Conservation (phyloP, 1,139 yeast species). For the Suhomyces choctaworum region DNA sequence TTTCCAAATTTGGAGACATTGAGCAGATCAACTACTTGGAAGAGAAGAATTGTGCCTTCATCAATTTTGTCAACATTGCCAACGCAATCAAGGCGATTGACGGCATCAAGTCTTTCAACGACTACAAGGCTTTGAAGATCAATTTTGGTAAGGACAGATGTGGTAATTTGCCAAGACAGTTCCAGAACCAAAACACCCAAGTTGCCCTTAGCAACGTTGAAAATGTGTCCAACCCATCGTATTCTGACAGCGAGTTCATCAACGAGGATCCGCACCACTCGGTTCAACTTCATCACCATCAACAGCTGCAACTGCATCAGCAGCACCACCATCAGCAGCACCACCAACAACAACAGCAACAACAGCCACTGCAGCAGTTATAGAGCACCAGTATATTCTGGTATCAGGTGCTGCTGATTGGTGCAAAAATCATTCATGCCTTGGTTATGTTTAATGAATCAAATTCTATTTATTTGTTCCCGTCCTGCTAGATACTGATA, state of each 20-base stretch:
- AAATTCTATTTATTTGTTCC: constrained; percentile 10
- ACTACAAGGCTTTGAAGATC: constrained; percentile 46
- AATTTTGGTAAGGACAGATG: constrained; percentile 92
- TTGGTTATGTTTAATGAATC: constrained; percentile 11
- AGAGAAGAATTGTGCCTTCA: constrained; percentile 79
- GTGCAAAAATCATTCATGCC: constrained; percentile 3
- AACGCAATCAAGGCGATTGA: constrained; percentile 82
- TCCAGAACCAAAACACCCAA: constrained; percentile 26
- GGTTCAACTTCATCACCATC: constrained; percentile 10
- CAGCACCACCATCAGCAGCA: constrained; percentile 9
- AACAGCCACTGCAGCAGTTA: constrained; percentile 5
- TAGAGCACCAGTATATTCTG: neutral
- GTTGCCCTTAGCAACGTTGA: constrained; percentile 21
- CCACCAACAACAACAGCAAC: constrained; percentile 6
- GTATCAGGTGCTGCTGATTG: neutral
- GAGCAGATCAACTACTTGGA: constrained; percentile 78
- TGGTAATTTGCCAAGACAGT: constrained; percentile 73
- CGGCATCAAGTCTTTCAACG: constrained; percentile 47
- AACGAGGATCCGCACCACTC: constrained; percentile 21
- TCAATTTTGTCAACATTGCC: constrained; percentile 78
- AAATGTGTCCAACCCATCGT: constrained; percentile 26
- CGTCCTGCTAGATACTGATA: constrained; percentile 10
- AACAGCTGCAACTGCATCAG: constrained; percentile 9
- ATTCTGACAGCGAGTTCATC: constrained; percentile 31
- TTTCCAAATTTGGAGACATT: constrained; percentile 74